Conservation (phyloP, 352 stramenopile genomes). For the Phytophthora chlamydospora region DNA sequence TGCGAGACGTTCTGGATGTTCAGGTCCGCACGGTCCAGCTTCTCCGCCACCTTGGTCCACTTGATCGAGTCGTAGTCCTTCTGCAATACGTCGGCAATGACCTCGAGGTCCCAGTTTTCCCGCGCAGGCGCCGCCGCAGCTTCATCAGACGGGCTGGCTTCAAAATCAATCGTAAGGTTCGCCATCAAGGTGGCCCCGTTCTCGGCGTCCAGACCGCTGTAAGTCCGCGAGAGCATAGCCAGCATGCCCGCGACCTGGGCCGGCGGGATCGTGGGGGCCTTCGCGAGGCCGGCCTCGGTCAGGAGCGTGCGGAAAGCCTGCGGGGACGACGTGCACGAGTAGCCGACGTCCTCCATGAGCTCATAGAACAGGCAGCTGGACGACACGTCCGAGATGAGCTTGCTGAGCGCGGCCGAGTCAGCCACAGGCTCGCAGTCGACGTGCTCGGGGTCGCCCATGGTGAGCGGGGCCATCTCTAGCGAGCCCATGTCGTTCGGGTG, state of each 20-base stretch:
- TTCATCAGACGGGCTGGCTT: conserved; percentile 44
- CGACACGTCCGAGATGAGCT: conserved; percentile 83
- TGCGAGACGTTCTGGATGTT: conserved; percentile 67
- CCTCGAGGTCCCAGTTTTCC: conserved; percentile 84
- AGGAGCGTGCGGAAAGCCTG: conserved; percentile 85
- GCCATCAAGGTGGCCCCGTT: conserved; percentile 82
- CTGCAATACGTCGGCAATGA: conserved; percentile 86
- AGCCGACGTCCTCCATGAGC: conserved; percentile 92
- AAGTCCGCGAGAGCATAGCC: conserved; percentile 86
- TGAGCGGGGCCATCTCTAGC: conserved; percentile 86
- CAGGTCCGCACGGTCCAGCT: conserved; percentile 82
- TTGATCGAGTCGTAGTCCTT: conserved; percentile 88
- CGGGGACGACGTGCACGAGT: conserved; percentile 78
- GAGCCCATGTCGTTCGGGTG: conserved; percentile 88
- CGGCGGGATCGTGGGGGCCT: conserved; percentile 84
- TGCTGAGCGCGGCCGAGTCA: conserved; percentile 69
- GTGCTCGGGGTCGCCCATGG: conserved; percentile 85
- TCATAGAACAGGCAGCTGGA: conserved; percentile 89
- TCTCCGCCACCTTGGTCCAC: conserved; percentile 86
- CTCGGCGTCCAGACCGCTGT: conserved; percentile 62
- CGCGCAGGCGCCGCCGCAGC: conserved; percentile 30
- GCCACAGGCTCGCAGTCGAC: conserved; percentile 76
- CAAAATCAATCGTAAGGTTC: conserved; percentile 82
- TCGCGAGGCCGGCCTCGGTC: conserved; percentile 79
- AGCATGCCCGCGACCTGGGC: conserved; percentile 90